These are phyloP conservation scores for Sporothrix pallida DNA, from an alignment of 2,329 filamentous ascomycete genomes.

Conservation along the genomic window DNA sequence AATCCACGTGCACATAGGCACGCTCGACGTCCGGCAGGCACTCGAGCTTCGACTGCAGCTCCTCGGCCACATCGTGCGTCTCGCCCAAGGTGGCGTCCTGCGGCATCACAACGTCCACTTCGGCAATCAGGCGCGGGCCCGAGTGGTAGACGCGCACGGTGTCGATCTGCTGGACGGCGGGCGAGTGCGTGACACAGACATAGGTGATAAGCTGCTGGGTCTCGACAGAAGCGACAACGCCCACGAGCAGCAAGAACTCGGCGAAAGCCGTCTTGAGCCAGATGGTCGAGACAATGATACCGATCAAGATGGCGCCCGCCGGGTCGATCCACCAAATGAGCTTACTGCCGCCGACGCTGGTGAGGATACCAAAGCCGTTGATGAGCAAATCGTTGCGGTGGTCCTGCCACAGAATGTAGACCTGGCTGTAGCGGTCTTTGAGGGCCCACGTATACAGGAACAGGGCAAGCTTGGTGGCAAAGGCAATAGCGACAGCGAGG, in stretches of 20 bases:
- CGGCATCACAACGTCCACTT: constrained; percentile 96
- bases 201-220: constrained; percentile 96
- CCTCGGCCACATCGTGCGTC: constrained; percentile 93
- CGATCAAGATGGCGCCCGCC: constrained; percentile 84
- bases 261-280: constrained; percentile 86
- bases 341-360: constrained; percentile 88
- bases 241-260: constrained; percentile 91
- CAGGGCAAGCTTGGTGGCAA: constrained; percentile 78
- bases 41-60: constrained; percentile 92
- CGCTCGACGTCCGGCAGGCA: constrained; percentile 88
- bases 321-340: constrained; percentile 95
- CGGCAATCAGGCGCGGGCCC: constrained; percentile 85
- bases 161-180: constrained; percentile 82
- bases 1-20: constrained; percentile 96
- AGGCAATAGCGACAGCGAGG: constrained; percentile 83
- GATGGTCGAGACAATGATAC: constrained; percentile 74
- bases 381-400: constrained; percentile 97
- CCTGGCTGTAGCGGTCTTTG: constrained; percentile 88
- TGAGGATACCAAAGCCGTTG: constrained; percentile 91
- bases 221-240: constrained; percentile 82
- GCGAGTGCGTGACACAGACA: constrained; percentile 90
- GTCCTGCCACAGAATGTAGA: constrained; percentile 93
- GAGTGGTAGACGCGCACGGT: constrained; percentile 94
- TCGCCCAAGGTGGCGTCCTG: constrained; percentile 71
- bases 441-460: constrained; percentile 94